Evolutionary conservation across 2,329 filamentous ascomycete genomes (phyloP), one percentile per base, ranked within the genome.

Genomic region (Penicillium sp.): DNA sequence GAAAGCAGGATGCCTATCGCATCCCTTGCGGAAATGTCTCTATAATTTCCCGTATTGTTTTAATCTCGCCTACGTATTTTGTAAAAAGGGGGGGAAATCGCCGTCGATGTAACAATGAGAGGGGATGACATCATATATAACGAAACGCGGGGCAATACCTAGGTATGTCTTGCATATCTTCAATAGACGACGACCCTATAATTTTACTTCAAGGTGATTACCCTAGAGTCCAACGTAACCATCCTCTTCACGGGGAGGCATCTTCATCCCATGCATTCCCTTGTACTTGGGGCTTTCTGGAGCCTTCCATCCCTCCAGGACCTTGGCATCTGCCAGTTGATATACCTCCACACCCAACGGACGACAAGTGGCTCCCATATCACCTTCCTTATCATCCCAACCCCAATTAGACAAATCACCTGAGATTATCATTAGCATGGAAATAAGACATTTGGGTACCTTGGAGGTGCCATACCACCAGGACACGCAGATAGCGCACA

Each of bases 351-450:
- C 84, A 42, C 81, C 82, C 6, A 93, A 76, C 1, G 86, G 85
- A 7, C 87, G 78, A 78, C 87, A 88, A 46, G 82, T 82, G 61
- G 82, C 77, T 55, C 81, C 79, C 66, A 80, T 83, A 41, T 77
- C 78, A 34, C 64, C 70, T 6, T 69, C 73, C 52, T 73, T 75
- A 38, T 77, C 80, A 12, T 84, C 83, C 75, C 88, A 93, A 0
- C 85, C 87, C 86, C 87, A 91, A n/a, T 80, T 75, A 1, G 84
- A 88, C 42, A 93, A 70, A 64, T 93, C 88, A 0, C 88, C 67
- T 69, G 48, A 3, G 37, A 49, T 19, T 35, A 52, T n/a, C 7
- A 42, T 63, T 52, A 62, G 57, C 31, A 52, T 50, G 24, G 13
- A 13, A 7, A 12, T 13, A 4, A n/a, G n/a, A 37, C 39, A 46